Evolutionary conservation across 139 green algal genomes (phyloP).

Genomic region (Diplosphaera chodatii): DNA sequence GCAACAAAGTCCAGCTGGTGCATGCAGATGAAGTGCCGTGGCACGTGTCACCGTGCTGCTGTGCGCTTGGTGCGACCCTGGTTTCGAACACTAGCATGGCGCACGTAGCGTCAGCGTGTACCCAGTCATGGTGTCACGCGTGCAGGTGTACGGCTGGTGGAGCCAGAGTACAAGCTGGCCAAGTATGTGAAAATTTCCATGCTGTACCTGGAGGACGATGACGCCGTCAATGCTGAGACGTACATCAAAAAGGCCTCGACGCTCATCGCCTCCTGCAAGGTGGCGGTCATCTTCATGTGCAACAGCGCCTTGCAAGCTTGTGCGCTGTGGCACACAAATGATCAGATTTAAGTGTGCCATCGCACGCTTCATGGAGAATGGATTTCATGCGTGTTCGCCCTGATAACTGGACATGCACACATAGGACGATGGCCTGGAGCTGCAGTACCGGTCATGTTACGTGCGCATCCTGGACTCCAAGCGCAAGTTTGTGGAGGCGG

Average conservation of each 20-base stretch:
- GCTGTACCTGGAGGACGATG: constrained; percentile 91
- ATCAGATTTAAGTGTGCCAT: no score
- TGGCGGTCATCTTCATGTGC: no score
- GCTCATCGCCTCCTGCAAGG: constrained; percentile 51
- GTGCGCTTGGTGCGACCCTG: no score
- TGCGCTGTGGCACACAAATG: no score
- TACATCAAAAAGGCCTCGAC: constrained; percentile 90
- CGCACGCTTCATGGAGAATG: no score
- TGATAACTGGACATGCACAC: not conserved
- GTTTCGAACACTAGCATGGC: no score
- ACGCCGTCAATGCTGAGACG: constrained; percentile 82
- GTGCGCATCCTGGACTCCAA: constrained; percentile 93
- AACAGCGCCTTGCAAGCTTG: no score
- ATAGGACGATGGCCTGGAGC: constrained; percentile 72
- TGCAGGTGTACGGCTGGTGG: constrained; percentile 36
- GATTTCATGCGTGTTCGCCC: no score
- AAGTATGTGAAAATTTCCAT: constrained; percentile 93
- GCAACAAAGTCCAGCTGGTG: no score
- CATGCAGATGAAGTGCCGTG: no score
- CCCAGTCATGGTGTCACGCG: not conserved
- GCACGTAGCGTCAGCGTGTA: no score
- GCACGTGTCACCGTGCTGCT: no score
- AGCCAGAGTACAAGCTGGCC: constrained; percentile 74
- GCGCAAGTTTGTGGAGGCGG: constrained; percentile 87
- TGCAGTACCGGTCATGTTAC: constrained; percentile 97